Conservation (phyloP, 139 green algal genomes). For the Chlamydomonas schloesseri region DNA sequence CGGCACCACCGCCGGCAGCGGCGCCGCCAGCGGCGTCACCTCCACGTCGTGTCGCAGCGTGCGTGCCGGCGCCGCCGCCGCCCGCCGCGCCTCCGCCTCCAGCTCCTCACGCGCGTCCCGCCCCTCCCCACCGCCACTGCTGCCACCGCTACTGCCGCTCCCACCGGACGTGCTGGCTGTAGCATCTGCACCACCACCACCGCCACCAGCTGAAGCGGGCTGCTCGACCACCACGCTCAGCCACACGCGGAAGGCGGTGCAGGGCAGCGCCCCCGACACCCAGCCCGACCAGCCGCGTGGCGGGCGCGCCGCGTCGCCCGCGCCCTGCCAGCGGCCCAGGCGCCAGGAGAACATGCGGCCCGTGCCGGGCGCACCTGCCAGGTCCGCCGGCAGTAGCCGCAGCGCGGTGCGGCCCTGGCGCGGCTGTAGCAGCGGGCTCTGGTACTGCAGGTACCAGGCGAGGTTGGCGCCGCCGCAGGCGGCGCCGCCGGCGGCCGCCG, state of each 20-base stretch:
- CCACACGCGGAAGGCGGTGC: conserved; percentile 46
- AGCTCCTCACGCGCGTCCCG: background rate
- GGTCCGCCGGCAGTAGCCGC: background rate
- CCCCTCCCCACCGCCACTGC: background rate
- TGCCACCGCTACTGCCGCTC: background rate
- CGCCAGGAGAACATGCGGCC: conserved; percentile 5
- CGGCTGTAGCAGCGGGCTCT: background rate
- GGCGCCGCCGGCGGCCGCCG: background rate
- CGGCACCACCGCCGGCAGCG: conserved; percentile 31
- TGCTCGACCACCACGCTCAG: conserved; percentile 13
- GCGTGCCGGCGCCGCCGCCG: background rate
- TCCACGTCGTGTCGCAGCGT: conserved; percentile 36
- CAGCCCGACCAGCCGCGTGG: conserved; percentile 4
- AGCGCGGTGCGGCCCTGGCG: background rate
- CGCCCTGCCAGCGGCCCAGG: background rate
- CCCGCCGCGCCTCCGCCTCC: conserved; percentile 31
- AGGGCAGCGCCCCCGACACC: conserved; percentile 42
- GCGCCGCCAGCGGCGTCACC: conserved; percentile 40
- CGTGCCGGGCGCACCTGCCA: background rate
- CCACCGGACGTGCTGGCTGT: background rate
- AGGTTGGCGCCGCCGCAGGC: conserved; percentile 40
- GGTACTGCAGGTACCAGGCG: conserved; percentile 48
- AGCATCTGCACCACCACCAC: background rate
- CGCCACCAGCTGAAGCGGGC: background rate
- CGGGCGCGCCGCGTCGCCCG: no score